Base-by-base conservation (phyloP, 305 asterid genomes). In the Fraxinus ornus region DNA sequence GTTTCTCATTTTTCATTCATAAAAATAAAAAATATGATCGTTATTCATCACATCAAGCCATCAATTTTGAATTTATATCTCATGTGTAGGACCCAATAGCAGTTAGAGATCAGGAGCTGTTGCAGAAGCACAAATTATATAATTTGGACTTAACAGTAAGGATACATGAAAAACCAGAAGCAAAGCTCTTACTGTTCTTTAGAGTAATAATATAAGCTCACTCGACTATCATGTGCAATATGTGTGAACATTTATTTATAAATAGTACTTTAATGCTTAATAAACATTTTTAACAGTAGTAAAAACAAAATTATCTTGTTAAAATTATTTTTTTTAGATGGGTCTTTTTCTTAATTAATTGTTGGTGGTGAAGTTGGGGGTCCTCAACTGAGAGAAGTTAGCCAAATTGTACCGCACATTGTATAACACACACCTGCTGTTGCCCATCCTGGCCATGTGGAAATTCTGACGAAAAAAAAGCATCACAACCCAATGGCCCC, bases 381-480 rank as follows among this genome's bases (percentile, higher is more conserved):
- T 66, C 76, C 84, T 39, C 49, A 26, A 28, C 36, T 26, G 32
- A 24, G 44, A 74, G 33, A 21, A 79, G 47, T 8, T 39, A 8
- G 47, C 47, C 47, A 39, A 39, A 47, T 13, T 84, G 83, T 81
- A 84, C 83, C 32, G 44, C 49, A 19, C 9, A 83, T 80, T 66
- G 33, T 3, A 3, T 66, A 5, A 35, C 62, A 44, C 62, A 71
- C 84, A 79, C 35, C 77, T 75, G 78, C 70, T 55, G 21, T 28
- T 82, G 78, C 84, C 84, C 86, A 84, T 84, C 81, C 86, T 70
- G 90, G 82, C 92, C 95, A 91, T 88, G 95, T 91, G 95, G 82
- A 79, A 32, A 52, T 26, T 36, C 44, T 78, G 87, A 84, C 86
- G 78, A 66, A 15, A 39, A 39, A 39, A 39, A 39, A 36, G 47